Evolutionary conservation across 164 flowering plant genomes (phyloP).

Genomic region (Taxillus chinensis): DNA sequence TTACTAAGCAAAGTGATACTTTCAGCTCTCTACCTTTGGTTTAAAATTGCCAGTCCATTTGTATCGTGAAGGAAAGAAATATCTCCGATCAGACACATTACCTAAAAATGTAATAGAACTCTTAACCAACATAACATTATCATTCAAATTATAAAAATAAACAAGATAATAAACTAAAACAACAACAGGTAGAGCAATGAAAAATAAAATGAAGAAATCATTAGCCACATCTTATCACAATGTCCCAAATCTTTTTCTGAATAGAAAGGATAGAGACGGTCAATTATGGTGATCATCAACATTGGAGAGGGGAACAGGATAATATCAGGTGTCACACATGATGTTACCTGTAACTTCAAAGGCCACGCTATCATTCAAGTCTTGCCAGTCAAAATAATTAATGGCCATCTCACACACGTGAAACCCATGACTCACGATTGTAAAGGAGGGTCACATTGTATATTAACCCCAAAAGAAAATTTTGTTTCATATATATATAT

Average conservation of each 20-base stretch:
- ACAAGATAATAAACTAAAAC: neutral
- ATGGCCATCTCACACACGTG: too few relatives aligned
- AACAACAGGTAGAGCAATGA: neutral
- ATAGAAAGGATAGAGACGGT: neutral
- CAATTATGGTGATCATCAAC: too few relatives aligned
- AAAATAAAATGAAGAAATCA: neutral
- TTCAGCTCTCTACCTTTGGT: constrained; percentile 39
- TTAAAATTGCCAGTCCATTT: constrained; percentile 79
- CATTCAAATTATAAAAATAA: neutral
- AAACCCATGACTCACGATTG: too few relatives aligned
- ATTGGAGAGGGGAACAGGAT: too few relatives aligned
- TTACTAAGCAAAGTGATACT: neutral
- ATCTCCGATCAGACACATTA: constrained; percentile 75
- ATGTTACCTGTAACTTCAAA: too few relatives aligned
- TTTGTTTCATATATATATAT: too few relatives aligned
- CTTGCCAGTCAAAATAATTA: too few relatives aligned
- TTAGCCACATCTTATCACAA: neutral
- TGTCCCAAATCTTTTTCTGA: neutral
- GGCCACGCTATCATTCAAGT: too few relatives aligned
- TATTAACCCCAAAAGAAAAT: too few relatives aligned
- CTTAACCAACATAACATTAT: neutral
- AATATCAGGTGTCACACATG: too few relatives aligned
- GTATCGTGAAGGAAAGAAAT: constrained; percentile 95
- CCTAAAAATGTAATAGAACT: constrained; percentile 34
- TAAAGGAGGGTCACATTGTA: too few relatives aligned